A percentile compares a stretch with the other conserved stretches of the same genome.
Evolutionary conservation across 768 basidiomycete species (phyloP).

Genomic region (Rhodotorula graminis): DNA sequence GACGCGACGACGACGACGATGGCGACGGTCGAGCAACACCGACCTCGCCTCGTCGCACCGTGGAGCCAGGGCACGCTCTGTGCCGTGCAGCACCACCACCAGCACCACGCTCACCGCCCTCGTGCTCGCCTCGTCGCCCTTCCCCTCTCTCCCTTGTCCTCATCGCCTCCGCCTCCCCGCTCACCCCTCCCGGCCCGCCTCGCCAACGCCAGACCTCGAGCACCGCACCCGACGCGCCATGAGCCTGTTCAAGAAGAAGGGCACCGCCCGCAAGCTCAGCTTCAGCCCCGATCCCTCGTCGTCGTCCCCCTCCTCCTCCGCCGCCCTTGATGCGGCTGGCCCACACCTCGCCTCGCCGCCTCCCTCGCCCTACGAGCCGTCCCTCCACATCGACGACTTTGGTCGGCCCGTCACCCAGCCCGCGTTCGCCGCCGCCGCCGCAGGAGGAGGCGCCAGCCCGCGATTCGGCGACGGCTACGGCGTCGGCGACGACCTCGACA

Average conservation of each 20-base stretch:
- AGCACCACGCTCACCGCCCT: too few relatives aligned
- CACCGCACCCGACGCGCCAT: not conserved
- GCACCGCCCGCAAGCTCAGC: not conserved
- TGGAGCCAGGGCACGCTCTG: too few relatives aligned
- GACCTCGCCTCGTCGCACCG: too few relatives aligned
- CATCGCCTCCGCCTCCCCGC: not conserved
- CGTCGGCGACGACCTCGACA: constrained; percentile 13
- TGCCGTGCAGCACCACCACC: too few relatives aligned
- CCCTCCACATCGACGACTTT: constrained; percentile 28
- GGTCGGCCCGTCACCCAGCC: constrained; percentile 14
- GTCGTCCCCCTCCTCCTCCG: not conserved
- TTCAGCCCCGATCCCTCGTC: not conserved
- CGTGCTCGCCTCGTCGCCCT: too few relatives aligned
- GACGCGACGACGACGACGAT: too few relatives aligned
- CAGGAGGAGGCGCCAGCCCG: not conserved
- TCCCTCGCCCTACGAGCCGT: not conserved
- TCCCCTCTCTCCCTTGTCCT: too few relatives aligned
- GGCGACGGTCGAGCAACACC: too few relatives aligned
- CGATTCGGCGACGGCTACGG: constrained; percentile 23
- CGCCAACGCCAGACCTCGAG: not conserved
- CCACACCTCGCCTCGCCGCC: not conserved
- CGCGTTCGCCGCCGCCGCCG: not conserved
- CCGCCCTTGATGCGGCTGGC: not conserved
- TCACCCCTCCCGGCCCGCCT: not conserved
- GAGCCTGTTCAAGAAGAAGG: constrained; percentile 21